Evolutionary conservation across 2,329 filamentous ascomycete genomes (phyloP).

Genomic region (Fusarium sp.): DNA sequence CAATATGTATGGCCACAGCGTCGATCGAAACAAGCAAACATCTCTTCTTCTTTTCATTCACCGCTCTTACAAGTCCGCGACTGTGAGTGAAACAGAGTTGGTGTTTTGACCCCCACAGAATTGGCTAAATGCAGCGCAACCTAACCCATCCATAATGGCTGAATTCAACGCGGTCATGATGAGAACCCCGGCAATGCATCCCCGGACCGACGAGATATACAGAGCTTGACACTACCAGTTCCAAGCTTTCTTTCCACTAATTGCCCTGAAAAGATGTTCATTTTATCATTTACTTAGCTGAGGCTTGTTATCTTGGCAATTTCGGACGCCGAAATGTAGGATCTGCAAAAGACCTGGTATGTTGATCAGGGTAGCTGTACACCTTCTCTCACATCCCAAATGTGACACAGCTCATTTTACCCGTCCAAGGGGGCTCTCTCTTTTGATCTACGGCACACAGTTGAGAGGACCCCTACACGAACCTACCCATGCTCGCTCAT

Average conservation of each 20-base stretch:
- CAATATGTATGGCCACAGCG: not conserved
- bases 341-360: not conserved
- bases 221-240: not conserved
- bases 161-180: conserved; percentile 15
- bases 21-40: not conserved
- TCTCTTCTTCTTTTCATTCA: not conserved
- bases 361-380: not conserved
- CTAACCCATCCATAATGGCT: conserved; percentile 17
- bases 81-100: conserved; percentile 4
- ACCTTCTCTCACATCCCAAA: not conserved
- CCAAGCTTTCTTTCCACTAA: not conserved
- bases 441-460: not conserved
- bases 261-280: not conserved
- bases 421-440: not conserved
- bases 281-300: not conserved
- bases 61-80: conserved; percentile 2
- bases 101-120: conserved; percentile 6
- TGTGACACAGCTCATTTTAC: conserved; percentile 9
- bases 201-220: conserved; percentile 1
- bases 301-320: not conserved
- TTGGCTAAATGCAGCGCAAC: conserved; percentile 23
- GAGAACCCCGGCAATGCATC: conserved; percentile 9
- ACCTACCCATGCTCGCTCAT: not conserved
- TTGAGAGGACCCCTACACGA: conserved; percentile 6
- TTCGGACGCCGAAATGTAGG: not conserved